A percentile compares a stretch with the other conserved stretches of the same genome.
phyloP scores from a whole-genome alignment of 192 early-diverging fungal genomes.

The Fimicolochytrium jonesii region DNA sequence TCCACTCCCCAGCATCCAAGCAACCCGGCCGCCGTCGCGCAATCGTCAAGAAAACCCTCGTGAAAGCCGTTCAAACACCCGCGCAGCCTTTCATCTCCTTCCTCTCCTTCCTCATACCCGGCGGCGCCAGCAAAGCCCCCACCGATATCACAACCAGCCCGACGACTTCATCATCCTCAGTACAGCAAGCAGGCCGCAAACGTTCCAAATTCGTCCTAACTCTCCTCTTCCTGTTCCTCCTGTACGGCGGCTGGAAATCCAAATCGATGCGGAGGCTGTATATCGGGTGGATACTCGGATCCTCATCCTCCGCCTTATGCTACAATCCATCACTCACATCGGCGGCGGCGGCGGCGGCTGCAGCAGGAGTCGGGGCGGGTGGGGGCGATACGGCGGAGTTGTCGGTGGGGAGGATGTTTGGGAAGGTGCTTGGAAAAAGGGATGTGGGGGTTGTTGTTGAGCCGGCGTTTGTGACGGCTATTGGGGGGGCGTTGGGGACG shows the following conservation, averaged over 20 bases:
- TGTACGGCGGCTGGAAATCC: background rate
- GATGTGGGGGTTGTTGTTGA: slow-evolving; percentile 1
- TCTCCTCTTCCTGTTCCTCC: background rate
- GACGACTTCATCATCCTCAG: background rate
- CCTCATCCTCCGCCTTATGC: background rate
- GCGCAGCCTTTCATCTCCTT: slow-evolving; percentile 5
- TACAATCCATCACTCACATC: background rate
- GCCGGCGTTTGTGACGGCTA: background rate
- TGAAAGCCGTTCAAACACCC: background rate
- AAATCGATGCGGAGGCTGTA: background rate
- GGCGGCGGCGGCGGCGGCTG: background rate
- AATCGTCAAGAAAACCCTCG: slow-evolving; percentile 4
- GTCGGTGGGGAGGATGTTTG: no score
- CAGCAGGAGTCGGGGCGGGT: no score
- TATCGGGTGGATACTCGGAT: background rate
- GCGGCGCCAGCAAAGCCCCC: background rate
- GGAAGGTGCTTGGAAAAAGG: background rate
- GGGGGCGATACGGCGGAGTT: background rate
- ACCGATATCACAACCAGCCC: background rate
- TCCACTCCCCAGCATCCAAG: no score
- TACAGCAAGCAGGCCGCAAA: background rate
- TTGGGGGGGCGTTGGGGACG: slow-evolving; percentile 8
- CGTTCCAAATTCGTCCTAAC: background rate
- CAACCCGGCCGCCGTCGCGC: slow-evolving; percentile 4
- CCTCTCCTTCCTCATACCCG: background rate